Evolutionary conservation across 805 yeast species (phyloP), one percentile per base, ranked within the genome.

Genomic region (Lipomyces sp.): DNA sequence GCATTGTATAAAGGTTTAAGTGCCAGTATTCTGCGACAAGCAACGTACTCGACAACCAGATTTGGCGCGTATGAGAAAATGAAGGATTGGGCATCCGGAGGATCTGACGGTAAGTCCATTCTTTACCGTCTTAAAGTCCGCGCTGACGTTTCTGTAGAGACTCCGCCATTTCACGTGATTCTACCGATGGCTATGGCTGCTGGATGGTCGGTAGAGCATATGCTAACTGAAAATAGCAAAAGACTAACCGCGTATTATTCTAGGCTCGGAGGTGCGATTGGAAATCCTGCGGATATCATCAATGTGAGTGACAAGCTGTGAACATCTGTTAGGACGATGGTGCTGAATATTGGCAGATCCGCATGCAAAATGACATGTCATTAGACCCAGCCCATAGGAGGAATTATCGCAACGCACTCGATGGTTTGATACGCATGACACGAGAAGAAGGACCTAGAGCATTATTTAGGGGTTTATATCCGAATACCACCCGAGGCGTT

Each of bases 251-350:
- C 24, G 33, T 51, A 13, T 18, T n/a, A n/a, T 60, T 37, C n/a
- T 3, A 68, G 71, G 70, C 54, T 86, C 65, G 97, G 97, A 67
- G 96, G 96, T 8, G 78, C 90, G 30, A 89, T 90, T 1, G 97
- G 97, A 30, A 91, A 91, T 75, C 96, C 97, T 2, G 86, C 95
- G 0, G 97, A 91, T 75, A 89, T 91, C 13, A 92, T 90, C 50
- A 91, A 91, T 72, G 90, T 91, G 69, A 84, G 97, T 78, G 10
- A 39, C 13, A 10, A 59, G 18, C 2, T 60, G 11, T 59, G 24
- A 34, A 4, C 4, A 35, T 11, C 8, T 15, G 2, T 10, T 42
- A 42, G 8, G 48, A 15, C 24, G 13, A 42, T n/a, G 48, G n/a
- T n/a, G 18, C 48, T 42, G 48, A 59, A 11, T 6, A 2, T 15